Evolutionary conservation across 768 basidiomycete species (phyloP), one percentile per base, ranked within the genome.

Genomic region (Collybia nuda): DNA sequence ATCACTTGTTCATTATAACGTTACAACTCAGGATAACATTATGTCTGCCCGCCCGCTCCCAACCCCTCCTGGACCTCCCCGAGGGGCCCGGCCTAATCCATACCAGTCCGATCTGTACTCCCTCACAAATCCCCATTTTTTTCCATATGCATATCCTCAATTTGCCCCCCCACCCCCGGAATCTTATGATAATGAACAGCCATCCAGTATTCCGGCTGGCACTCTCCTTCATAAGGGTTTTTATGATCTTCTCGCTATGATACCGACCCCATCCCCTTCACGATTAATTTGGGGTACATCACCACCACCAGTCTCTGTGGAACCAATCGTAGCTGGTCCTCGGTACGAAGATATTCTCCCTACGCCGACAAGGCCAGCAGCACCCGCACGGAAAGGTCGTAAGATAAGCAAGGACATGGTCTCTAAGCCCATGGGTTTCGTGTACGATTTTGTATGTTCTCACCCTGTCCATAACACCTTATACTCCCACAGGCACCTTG

Each of bases 401-500:
- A 74, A 82, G 57, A 82, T 93, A 61, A 89, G 81, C 71, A 93
- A 93, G 67, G 90, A 92, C 59, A 93, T 93, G 88, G 86, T 95
- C 4, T 90, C 90, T 14, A 80, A 73, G 50, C 93, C 93, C 5
- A 88, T 78, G 18, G 86, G 83, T 56, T 93, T 93, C 65, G 77
- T 90, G 91, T 95, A 76, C 68, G 90, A 82, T 44, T 57, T 51
- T 44, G 28, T 35, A 44, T 49, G 24, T 44, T 49, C 53, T 43
- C 53, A 42, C 17, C 50, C 61, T 54, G 50, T 53, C 48, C 53
- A 48, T 53, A 45, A 51, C 58, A 56, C 53, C 59, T 61, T 53
- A 60, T 65, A 56, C 60, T 52, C 54, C 50, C 57, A 45, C 63
- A 94, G 92, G 47, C 93, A 96, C 72, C 77, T 93, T 55, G 85